Base-by-base conservation (phyloP, 176 grass and related monocot genomes). In the Triticum dicoccoides region DNA sequence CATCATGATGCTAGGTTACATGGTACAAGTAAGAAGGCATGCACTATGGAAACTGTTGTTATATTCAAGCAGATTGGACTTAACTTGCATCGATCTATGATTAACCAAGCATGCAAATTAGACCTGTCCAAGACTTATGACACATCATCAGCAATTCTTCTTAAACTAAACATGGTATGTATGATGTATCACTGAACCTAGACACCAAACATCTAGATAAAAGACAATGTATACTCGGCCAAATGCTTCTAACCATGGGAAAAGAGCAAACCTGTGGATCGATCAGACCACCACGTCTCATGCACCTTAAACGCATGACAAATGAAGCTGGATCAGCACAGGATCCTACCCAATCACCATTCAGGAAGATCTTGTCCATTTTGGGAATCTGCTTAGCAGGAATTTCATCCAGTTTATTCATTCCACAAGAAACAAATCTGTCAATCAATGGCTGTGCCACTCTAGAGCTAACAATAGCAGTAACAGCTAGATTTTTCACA, bases 401-500 rank as follows among this genome's bases (percentile, higher is more conserved):
- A 85, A 90, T 75, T 38, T 85, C 89, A 84, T 94, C 83, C 82
- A 98, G 84, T 68, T 94, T 94, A 15, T 82, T 88, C 96, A 98
- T 94, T 81, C 93, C 96, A 83, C 93, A 94, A 59, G 86, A 90
- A 84, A 94, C 78, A 85, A 98, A 98, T 18, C 87, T 92, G 14
- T 98, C 93, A 65, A 95, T 47, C 52, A 91, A 79, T 42, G 94
- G 85, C 30, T 89, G 84, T 61, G 54, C n/a, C 76, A 96, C 76
- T 49, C 87, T 94, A 14, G 92, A 94, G 88, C 94, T 98, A 78
- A 98, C 92, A 42, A 96, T 80, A 69, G 97, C 97, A 80, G 97
- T 94, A 3, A 83, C 94, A 62, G 94, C 88, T 56, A 98, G 88
- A 85, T 96, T 98, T 86, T 98, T 98, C 18, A 96, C 92, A 29